Percentiles rank a stretch among this genome's conserved stretches.
Evolutionary conservation across 306 rosid genomes (phyloP).

Genomic region (Prunus dulcis): DNA sequence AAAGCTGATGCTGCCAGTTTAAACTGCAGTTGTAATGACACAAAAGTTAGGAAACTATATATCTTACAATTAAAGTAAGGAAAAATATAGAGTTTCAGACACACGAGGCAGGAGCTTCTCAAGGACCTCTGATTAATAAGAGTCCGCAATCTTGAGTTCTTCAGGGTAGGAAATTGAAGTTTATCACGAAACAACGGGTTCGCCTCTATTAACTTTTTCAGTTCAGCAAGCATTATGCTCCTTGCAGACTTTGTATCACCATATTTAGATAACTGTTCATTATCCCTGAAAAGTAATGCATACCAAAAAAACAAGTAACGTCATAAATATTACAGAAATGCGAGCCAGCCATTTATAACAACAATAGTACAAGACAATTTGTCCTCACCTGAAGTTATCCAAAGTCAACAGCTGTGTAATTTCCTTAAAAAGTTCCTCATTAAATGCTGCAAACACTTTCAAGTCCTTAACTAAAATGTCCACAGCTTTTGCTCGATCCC

Average conservation of each 20-base stretch:
- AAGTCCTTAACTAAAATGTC: conserved; percentile 97
- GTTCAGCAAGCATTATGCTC: conserved; percentile 96
- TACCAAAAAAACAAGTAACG: not conserved
- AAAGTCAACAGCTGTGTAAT: conserved; percentile 90
- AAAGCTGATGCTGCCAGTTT: conserved; percentile 99
- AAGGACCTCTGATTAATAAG: conserved; percentile 93
- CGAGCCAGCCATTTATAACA: not conserved
- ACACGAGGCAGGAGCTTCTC: conserved; percentile 12
- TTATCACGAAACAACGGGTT: conserved; percentile 98
- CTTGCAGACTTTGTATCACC: conserved; percentile 99
- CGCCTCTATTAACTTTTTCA: conserved; percentile 95
- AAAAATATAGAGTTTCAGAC: conserved; percentile 1
- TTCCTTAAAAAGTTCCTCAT: conserved; percentile 97
- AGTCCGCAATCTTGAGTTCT: conserved; percentile 93
- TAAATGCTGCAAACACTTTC: conserved; percentile 92
- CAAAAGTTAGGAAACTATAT: conserved; percentile 10
- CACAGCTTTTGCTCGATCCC: conserved; percentile 90
- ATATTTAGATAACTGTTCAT: conserved; percentile 96
- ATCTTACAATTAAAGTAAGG: conserved; percentile 7
- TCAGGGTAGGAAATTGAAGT: conserved; percentile 94
- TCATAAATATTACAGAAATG: not conserved
- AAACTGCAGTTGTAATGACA: conserved; percentile 56
- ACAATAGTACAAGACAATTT: conserved; percentile 10
- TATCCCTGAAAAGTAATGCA: conserved; percentile 63
- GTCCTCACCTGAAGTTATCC: conserved; percentile 90